Conservation (phyloP, 2,329 filamentous ascomycete genomes). For the Fusarium nisikadoi region DNA sequence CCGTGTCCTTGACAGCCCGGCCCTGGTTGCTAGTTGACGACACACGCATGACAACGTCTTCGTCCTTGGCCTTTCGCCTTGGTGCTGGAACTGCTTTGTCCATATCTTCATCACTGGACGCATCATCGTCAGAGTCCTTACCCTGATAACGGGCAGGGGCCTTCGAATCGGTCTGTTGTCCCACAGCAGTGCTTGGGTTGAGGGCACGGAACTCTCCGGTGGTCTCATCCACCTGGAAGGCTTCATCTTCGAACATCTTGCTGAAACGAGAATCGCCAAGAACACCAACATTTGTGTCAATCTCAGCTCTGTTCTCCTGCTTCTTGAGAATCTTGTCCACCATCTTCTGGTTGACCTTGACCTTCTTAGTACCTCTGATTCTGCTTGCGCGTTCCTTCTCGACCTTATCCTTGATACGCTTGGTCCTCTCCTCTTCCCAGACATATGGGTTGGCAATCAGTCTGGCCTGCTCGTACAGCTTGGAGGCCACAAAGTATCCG, state of each 20-base stretch:
- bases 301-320: constrained; percentile 67
- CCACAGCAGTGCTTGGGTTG: constrained; percentile 82
- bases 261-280: constrained; percentile 89
- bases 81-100: constrained; percentile 39
- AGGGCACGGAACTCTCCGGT: constrained; percentile 87
- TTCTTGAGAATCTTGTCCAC: constrained; percentile 79
- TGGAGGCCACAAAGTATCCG: constrained; percentile 96
- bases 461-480: constrained; percentile 93
- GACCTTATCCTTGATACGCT: constrained; percentile 93
- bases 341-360: constrained; percentile 91
- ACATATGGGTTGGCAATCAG: constrained; percentile 94
- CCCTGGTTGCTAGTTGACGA: constrained; percentile 74
- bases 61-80: constrained; percentile 47
- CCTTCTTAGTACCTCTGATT: constrained; percentile 94
- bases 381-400: constrained; percentile 96
- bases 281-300: constrained; percentile 71
- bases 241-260: constrained; percentile 89
- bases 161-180: constrained; percentile 50
- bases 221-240: constrained; percentile 90
- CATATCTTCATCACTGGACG: constrained; percentile 56
- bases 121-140: constrained; percentile 57
- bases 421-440: constrained; percentile 90
- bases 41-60: constrained; percentile 70
- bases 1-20: constrained; percentile 64
- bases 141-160: constrained; percentile 51